Conservation (phyloP, 352 stramenopile species). For the Globisporangium barbulae region DNA sequence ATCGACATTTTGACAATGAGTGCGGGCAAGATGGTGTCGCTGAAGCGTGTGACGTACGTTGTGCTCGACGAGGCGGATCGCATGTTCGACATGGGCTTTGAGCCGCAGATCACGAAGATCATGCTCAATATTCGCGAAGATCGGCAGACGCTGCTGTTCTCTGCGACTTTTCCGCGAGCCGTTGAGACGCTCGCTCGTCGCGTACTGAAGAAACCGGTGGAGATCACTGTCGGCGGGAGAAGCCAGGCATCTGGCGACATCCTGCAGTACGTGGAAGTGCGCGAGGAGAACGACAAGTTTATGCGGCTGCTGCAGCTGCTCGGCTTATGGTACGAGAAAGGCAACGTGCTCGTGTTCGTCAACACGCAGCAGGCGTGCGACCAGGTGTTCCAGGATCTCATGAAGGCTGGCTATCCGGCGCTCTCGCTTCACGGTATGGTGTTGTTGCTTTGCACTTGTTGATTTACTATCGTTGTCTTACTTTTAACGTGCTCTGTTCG, state of each 20-base stretch:
- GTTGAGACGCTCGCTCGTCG: slow-evolving; percentile 90
- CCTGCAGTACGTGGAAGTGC: slow-evolving; percentile 97
- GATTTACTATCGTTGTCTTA: background rate
- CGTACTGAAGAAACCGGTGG: slow-evolving; percentile 93
- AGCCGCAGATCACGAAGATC: slow-evolving; percentile 98
- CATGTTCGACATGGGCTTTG: slow-evolving; percentile 99
- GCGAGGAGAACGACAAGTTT: slow-evolving; percentile 99
- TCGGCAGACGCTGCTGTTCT: slow-evolving; percentile 96
- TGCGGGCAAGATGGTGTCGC: slow-evolving; percentile 93
- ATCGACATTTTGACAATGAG: slow-evolving; percentile 99
- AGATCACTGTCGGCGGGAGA: slow-evolving; percentile 96
- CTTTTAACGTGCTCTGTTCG: slow-evolving; percentile 11
- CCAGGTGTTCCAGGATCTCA: slow-evolving; percentile 96
- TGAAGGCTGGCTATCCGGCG: slow-evolving; percentile 94
- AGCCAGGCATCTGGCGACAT: slow-evolving; percentile 97
- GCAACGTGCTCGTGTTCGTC: slow-evolving; percentile 99
- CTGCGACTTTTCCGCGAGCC: slow-evolving; percentile 95
- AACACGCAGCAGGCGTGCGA: slow-evolving; percentile 98
- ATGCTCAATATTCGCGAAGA: slow-evolving; percentile 91
- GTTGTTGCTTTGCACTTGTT: background rate
- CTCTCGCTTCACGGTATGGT: slow-evolving; percentile 94
- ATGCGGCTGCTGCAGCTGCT: slow-evolving; percentile 96
- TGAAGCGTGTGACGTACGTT: slow-evolving; percentile 97
- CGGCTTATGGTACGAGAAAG: slow-evolving; percentile 95
- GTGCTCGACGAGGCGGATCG: slow-evolving; percentile 99